Evolutionary conservation across 2,329 filamentous ascomycete genomes (phyloP), one percentile per base, ranked within the genome.

Genomic region (Diaporthe vaccinii): DNA sequence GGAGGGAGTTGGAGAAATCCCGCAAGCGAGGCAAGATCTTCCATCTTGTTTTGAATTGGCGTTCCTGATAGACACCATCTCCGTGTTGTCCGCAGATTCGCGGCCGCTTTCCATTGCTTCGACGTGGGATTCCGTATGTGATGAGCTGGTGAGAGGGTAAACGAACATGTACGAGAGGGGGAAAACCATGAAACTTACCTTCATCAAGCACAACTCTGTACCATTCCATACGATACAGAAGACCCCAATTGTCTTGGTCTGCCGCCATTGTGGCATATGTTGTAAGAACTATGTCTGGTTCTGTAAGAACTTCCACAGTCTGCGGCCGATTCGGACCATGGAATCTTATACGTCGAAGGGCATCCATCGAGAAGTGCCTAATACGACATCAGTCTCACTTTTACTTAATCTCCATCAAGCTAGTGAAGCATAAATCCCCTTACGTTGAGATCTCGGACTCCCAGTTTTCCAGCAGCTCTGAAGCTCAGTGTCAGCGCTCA

Each of bases 31-130:
- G 86, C 88, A 5, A 91, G 83, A 71, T 91, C 89, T 9, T 87
- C 85, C 0, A 91, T 82, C 4, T 81, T 82, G 77, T 91, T 91
- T 74, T 91, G 89, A 39, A 91, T 87, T 0, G 89, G 89, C 0
- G 89, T 90, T 0, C 88, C 88, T 0, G 87, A 87, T 0, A 90
- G 81, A 76, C 87, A 89, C 89, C 89, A 91, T 10, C 89, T 83
- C 0, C 84, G 86, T 3, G 82, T 81, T 0, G 88, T 85, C 1
- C 79, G 72, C 0, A 91, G 81, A 0, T 83, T 81, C n/a, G 80
- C 77, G 7, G 87, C 86, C 0, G 87, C 84, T 2, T 82, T 83
- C 75, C 87, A 83, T 12, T 88, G 83, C 0, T 82, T 83, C 0
- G 87, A 90, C 4, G 84, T 80, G n/a, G 83, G 83, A 2, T 85